Conservation (phyloP, 2,329 filamentous ascomycete species). For the Aspergillus tamarii region DNA sequence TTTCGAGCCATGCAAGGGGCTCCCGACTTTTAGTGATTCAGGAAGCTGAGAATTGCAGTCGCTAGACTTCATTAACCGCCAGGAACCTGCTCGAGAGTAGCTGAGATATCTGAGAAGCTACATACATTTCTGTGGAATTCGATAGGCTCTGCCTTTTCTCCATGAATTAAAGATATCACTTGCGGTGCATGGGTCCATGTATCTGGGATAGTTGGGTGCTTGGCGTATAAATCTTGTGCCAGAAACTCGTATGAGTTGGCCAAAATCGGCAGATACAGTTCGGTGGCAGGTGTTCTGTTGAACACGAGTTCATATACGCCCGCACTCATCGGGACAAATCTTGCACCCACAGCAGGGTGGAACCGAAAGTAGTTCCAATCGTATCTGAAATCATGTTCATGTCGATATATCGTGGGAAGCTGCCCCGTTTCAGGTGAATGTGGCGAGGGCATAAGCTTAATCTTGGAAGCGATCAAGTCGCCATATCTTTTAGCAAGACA, state of each 20-base stretch:
- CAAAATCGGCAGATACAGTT: slow-evolving; percentile 11
- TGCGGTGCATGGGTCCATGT: slow-evolving; percentile 14
- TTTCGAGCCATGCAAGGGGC: not conserved
- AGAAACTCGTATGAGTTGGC: slow-evolving; percentile 9
- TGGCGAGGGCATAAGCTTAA: slow-evolving; percentile 8
- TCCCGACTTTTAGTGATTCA: not conserved
- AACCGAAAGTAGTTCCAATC: slow-evolving; percentile 17
- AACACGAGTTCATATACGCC: slow-evolving; percentile 13
- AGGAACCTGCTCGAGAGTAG: not conserved
- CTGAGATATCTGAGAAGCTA: not conserved
- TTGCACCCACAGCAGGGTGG: slow-evolving; percentile 6
- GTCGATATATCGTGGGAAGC: slow-evolving; percentile 9
- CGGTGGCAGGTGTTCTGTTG: slow-evolving; percentile 5
- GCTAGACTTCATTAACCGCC: not conserved
- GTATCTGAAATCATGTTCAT: slow-evolving; percentile 10
- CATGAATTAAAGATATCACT: slow-evolving; percentile 9
- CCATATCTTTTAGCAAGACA: slow-evolving; percentile 9
- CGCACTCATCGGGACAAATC: not conserved
- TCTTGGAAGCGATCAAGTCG: slow-evolving; percentile 6
- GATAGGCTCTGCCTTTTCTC: slow-evolving; percentile 11
- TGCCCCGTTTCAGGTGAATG: slow-evolving; percentile 11
- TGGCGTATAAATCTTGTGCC: slow-evolving; percentile 14
- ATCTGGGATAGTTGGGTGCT: slow-evolving; percentile 10
- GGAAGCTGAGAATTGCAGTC: not conserved
- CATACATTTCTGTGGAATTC: slow-evolving; percentile 11